Base-by-base conservation (phyloP, 2,329 filamentous ascomycete genomes). In the Paecilomyces fulvus region DNA sequence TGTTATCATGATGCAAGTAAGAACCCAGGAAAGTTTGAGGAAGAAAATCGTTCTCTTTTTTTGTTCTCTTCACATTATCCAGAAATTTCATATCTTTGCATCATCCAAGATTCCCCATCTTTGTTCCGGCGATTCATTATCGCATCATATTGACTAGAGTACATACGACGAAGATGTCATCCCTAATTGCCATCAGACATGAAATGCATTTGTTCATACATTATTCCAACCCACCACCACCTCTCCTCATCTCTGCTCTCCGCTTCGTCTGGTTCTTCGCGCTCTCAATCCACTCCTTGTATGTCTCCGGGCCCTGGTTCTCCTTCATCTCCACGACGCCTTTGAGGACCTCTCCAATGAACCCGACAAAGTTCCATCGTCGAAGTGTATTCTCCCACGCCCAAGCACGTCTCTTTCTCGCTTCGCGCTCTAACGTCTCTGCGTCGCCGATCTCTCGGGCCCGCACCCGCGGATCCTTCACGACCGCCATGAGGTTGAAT, bases 401-500 rank as follows among this genome's bases (percentile, higher is more conserved):
- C 94, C 94, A 99, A 61, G 86, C 88, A 57, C 80, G 80, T 54
- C 94, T 81, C 83, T 95, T 96, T 68, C 83, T 80, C 76, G 92
- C 84, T 79, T 97, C 92, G 55, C 86, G 79, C 62, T 84, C 84
- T 63, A 97, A 74, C 72, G 85, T 78, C 68, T 96, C 92, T 49
- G 76, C 70, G 74, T 99, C 94, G 50, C 92, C 92, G 61, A 94
- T 83, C 71, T 95, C 89, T 56, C 81, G 79, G 30, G 92, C 92
- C 52, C 84, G 80, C 50, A 88, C 78, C 49, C 94, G 81, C 69
- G 92, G 77, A 75, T 99, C 94, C 61, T 87, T 81, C 64, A 92
- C 89, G 82, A 96, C 92, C 49, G 92, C 94, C 70, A 99, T 83
- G 55, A 99, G 80, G 73, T 99, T 99, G 79, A 99, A 99, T 49